Base-by-base conservation (phyloP, 2,329 filamentous ascomycete species). In the Monascus ruber region DNA sequence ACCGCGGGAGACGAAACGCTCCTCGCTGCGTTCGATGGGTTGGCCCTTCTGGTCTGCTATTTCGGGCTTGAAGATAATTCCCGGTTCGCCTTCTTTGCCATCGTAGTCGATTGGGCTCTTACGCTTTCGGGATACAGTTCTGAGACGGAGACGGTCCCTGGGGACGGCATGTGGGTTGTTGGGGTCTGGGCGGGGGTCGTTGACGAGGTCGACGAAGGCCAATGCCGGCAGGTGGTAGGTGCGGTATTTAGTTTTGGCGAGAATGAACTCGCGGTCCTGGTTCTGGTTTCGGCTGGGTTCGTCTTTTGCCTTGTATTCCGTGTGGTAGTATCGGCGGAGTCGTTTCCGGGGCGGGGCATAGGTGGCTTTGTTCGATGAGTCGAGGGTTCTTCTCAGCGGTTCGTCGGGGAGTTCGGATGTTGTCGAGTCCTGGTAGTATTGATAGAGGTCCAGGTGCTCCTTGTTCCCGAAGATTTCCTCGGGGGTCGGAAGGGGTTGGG, bases 121-220 rank as follows among this genome's bases (percentile, higher is more conserved):
- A 24, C 62, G 61, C 40, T 65, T 64, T 26, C 66, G 59, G 8
- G 65, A 66, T 6, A 59, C 61, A 10, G 64, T 57, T 8, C 66
- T 60, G 5, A 69, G 39, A 24, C 64, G 58, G 4, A 69, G 51
- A 3, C 63, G 60, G 44, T 68, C 63, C 31, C 6, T 29, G 28
- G 50, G 53, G 2, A 56, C 51, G 33, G 56, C 51, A 26, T 57
- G 41, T 11, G 49, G 52, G 5, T 45, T 48, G 24, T 43, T 49
- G 24, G 54, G 44, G 6, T 45, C 37, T 7, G 48, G 42, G 7
- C 44, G 42, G 4, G 62, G 58, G 39, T 68, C 64, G 26, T 62
- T 65, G 33, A 69, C 61, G 10, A 69, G 49, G 35, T 69, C 66
- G 24, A 69, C 40, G 43, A 66, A 68, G 7, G 62, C 55, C 6